phyloP scores from a whole-genome alignment of 768 basidiomycete species.

The Boletus sp. region DNA sequence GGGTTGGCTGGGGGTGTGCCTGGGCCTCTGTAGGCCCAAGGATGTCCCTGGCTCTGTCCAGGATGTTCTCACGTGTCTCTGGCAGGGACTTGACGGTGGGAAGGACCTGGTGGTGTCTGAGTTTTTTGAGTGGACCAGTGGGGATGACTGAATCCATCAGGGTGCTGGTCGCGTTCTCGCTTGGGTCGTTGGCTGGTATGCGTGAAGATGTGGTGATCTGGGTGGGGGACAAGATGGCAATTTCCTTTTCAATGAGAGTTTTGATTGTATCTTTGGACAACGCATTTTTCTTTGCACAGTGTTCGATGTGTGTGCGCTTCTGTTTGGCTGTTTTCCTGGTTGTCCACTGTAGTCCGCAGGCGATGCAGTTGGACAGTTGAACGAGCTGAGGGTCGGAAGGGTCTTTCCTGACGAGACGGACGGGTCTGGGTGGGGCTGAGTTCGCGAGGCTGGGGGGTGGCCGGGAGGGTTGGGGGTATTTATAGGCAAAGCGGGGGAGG shows the following conservation, averaged over 20 bases:
- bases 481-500: conserved; percentile 43
- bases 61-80: conserved; percentile 44
- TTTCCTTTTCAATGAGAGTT: conserved; percentile 49
- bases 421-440: not conserved
- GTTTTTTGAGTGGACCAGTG: conserved; percentile 45
- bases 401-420: conserved; percentile 4
- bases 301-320: conserved; percentile 64
- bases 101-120: conserved; percentile 34
- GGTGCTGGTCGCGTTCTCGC: conserved; percentile 29
- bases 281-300: conserved; percentile 61
- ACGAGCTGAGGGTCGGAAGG: conserved; percentile 38
- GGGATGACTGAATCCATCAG: conserved; percentile 54
- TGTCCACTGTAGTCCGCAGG: conserved; percentile 68
- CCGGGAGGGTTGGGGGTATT: not conserved
- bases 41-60: conserved; percentile 37
- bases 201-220: not conserved
- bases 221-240: conserved; percentile 19
- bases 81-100: conserved; percentile 46
- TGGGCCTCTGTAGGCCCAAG: conserved; percentile 19
- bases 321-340: conserved; percentile 57
- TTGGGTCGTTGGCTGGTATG: not conserved
- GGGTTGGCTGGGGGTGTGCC: conserved; percentile 22
- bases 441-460: not conserved
- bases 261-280: conserved; percentile 54
- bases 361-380: conserved; percentile 54